Evolutionary conservation across 1,139 yeast species (phyloP).

Genomic region (Scheffersomyces stambukii): DNA sequence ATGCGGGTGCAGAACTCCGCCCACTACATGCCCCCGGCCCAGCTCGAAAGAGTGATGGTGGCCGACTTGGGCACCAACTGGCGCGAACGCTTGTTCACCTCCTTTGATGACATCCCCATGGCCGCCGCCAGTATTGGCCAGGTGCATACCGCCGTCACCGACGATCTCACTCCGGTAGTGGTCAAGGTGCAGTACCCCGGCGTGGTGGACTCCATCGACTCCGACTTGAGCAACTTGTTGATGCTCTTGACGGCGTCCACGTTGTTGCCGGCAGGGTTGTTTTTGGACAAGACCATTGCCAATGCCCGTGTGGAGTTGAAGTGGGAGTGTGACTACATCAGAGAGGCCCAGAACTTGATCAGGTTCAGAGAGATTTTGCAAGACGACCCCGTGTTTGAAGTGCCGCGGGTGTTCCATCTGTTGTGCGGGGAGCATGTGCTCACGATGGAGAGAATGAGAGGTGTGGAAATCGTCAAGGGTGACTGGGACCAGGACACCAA

Average conservation of each 20-base stretch:
- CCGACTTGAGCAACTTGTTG: conserved; percentile 82
- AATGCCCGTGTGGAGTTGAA: conserved; percentile 90
- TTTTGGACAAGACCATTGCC: conserved; percentile 85
- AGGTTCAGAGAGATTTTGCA: conserved; percentile 59
- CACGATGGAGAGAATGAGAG: conserved; percentile 88
- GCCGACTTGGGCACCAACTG: conserved; percentile 75
- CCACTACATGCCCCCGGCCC: conserved; percentile 93
- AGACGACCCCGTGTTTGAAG: conserved; percentile 68
- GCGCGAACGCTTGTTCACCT: conserved; percentile 62
- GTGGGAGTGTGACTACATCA: conserved; percentile 95
- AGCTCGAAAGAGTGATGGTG: conserved; percentile 72
- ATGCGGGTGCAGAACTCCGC: conserved; percentile 90
- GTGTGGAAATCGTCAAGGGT: conserved; percentile 77
- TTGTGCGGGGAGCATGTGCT: conserved; percentile 79
- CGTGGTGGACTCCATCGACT: conserved; percentile 89
- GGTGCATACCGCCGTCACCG: conserved; percentile 80
- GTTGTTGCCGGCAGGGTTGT: conserved; percentile 85
- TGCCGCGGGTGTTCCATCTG: conserved; percentile 77
- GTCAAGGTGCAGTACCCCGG: conserved; percentile 98
- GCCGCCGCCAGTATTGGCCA: conserved; percentile 99
- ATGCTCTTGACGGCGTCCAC: conserved; percentile 83
- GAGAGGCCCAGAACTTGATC: conserved; percentile 81
- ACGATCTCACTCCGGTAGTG: conserved; percentile 71
- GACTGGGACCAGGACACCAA: conserved; percentile 69
- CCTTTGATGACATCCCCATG: conserved; percentile 83